These are phyloP conservation scores for Rhodamnia argentea DNA, from an alignment of 345 rosid genomes.

Conservation along the genomic window DNA sequence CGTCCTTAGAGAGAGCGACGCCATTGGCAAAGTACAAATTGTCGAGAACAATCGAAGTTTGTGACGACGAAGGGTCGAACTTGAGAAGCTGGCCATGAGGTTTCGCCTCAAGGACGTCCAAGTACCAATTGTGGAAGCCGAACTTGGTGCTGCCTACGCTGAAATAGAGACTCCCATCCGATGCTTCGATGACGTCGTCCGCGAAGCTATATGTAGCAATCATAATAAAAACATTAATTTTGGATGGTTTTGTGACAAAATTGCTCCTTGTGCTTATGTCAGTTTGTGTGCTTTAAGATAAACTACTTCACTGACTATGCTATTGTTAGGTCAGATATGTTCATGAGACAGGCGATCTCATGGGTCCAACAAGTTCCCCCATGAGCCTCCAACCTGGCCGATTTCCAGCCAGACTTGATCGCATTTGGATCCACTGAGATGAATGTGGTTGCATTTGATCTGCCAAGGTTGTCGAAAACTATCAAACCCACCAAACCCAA, in stretches of 20 bases:
- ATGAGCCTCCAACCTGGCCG: background rate
- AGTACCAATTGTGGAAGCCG: constrained; percentile 17
- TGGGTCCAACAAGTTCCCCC: background rate
- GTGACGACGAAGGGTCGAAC: constrained; percentile 23
- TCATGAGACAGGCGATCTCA: background rate
- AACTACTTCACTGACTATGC: background rate
- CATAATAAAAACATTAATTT: background rate
- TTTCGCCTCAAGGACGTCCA: constrained; percentile 38
- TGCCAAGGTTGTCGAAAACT: background rate
- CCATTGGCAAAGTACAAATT: constrained; percentile 33
- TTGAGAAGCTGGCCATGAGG: constrained; percentile 50
- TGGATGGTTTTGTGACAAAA: background rate
- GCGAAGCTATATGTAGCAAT: constrained; percentile 21
- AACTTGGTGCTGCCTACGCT: constrained; percentile 40
- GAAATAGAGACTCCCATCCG: constrained; percentile 42
- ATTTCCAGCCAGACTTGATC: background rate
- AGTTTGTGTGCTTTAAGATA: background rate
- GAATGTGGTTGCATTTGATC: background rate
- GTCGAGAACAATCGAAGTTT: constrained; percentile 26
- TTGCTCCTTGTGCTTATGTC: background rate
- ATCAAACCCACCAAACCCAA: background rate
- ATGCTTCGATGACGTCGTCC: constrained; percentile 38
- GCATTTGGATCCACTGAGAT: background rate
- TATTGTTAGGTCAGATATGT: background rate
- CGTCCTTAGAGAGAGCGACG: constrained; percentile 32